Conservation (phyloP, 2,329 filamentous ascomycete genomes). For the Diaporthe eres region DNA sequence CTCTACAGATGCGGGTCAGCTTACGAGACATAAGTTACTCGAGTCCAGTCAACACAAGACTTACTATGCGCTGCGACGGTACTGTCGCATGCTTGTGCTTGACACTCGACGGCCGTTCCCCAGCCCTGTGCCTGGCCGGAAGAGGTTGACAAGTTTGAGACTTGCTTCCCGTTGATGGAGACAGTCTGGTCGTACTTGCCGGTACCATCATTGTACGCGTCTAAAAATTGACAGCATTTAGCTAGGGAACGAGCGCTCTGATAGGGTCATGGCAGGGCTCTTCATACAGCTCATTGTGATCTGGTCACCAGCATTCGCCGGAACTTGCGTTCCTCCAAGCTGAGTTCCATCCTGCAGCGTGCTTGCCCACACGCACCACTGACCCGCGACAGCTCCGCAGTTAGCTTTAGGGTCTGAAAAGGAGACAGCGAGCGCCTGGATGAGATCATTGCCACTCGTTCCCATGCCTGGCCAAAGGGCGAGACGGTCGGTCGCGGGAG, state of each 20-base stretch:
- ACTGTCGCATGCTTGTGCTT: conserved; percentile 22
- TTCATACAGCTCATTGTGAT: conserved; percentile 25
- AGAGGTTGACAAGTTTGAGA: conserved; percentile 16
- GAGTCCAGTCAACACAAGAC: not conserved
- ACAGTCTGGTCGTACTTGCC: conserved; percentile 31
- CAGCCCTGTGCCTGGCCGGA: conserved; percentile 31
- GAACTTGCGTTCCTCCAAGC: conserved; percentile 8
- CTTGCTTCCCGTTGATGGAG: conserved; percentile 17
- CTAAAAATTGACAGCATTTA: not conserved
- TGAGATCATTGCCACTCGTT: conserved; percentile 24
- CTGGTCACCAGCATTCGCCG: conserved; percentile 17
- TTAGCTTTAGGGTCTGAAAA: conserved; percentile 17
- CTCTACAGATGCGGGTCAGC: not conserved
- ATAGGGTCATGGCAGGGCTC: not conserved
- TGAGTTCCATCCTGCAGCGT: conserved; percentile 20
- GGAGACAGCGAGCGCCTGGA: conserved; percentile 26
- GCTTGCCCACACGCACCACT: conserved; percentile 32
- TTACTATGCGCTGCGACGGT: conserved; percentile 17
- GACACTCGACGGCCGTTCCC: conserved; percentile 31
- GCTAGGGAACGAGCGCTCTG: not conserved
- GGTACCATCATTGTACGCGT: conserved; percentile 23
- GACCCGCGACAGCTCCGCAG: conserved; percentile 15
- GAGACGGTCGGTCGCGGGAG: not conserved
- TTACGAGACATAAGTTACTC: not conserved
- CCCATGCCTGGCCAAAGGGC: conserved; percentile 33